Evolutionary conservation across 2,329 filamentous ascomycete species (phyloP).

Genomic region (Sporothrix pseudoabietina): DNA sequence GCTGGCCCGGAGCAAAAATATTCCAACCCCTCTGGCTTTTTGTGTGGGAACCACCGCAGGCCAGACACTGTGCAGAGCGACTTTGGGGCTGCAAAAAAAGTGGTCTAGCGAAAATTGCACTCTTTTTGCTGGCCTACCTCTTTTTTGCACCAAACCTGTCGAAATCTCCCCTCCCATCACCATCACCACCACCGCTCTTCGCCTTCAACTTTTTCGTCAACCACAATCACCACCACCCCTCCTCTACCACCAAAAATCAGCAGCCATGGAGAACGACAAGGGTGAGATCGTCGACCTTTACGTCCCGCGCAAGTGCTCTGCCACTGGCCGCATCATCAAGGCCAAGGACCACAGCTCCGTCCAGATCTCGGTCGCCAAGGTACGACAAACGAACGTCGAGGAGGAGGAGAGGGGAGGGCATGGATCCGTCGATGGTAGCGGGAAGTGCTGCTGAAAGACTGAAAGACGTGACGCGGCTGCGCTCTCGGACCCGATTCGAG

Average conservation of each 20-base stretch:
- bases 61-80: not conserved
- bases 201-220: too few species aligned
- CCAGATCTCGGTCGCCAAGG: conserved; percentile 92
- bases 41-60: not conserved
- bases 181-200: conserved; percentile 35
- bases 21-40: conserved; percentile 22
- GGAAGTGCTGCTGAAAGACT: not conserved
- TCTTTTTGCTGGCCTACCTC: not conserved
- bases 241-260: conserved; percentile 32
- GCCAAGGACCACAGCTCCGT: conserved; percentile 99
- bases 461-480: not conserved
- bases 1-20: conserved; percentile 27
- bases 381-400: conserved; percentile 13
- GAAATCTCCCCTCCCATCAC: conserved; percentile 37
- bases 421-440: too few species aligned
- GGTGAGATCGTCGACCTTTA: conserved; percentile 52
- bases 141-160: not conserved
- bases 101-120: conserved; percentile 20
- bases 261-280: conserved; percentile 95
- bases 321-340: conserved; percentile 99
- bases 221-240: conserved; percentile 24
- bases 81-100: conserved; percentile 7
- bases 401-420: not conserved
- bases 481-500: not conserved
- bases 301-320: conserved; percentile 98